Evolutionary conservation across 2,329 filamentous ascomycete species (phyloP).

Genomic region (Huntiella abstrusa): DNA sequence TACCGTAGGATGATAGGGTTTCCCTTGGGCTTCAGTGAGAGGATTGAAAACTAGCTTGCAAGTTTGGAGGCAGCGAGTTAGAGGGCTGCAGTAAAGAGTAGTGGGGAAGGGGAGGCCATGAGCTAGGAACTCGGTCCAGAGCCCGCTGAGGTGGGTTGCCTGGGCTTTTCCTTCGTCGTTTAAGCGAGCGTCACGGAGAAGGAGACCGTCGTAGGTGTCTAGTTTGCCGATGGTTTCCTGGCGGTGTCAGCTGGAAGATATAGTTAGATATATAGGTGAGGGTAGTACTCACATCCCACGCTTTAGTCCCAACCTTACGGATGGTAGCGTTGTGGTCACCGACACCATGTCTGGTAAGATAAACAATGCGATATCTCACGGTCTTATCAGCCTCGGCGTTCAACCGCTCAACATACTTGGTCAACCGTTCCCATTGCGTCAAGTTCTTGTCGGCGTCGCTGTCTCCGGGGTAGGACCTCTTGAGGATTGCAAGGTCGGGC

Average conservation of each 20-base stretch:
- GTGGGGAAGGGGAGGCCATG: constrained; percentile 32
- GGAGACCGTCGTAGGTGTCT: constrained; percentile 20
- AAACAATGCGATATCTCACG: constrained; percentile 34
- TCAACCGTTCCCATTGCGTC: constrained; percentile 34
- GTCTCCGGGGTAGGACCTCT: constrained; percentile 23
- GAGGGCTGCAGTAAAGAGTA: constrained; percentile 36
- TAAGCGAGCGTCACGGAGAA: constrained; percentile 28
- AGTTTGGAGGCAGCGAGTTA: constrained; percentile 39
- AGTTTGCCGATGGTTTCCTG: constrained; percentile 22
- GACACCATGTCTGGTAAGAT: constrained; percentile 37
- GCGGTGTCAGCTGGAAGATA: background rate
- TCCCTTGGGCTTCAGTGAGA: constrained; percentile 20
- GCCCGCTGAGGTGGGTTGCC: constrained; percentile 29
- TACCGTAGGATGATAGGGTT: constrained; percentile 29
- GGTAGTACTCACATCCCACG: constrained; percentile 29
- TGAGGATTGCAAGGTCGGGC: constrained; percentile 33
- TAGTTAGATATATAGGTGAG: background rate
- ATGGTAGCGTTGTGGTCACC: constrained; percentile 32
- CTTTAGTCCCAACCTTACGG: constrained; percentile 34
- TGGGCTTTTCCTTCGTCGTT: constrained; percentile 33
- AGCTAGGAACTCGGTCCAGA: constrained; percentile 29
- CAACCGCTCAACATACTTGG: constrained; percentile 26
- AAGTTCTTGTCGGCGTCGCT: constrained; percentile 13
- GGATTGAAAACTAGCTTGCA: constrained; percentile 30
- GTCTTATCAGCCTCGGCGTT: constrained; percentile 23